Evolutionary conservation across 2,329 filamentous ascomycete species (phyloP), one percentile per base, ranked within the genome.

Genomic region (Curvularia spicifera): DNA sequence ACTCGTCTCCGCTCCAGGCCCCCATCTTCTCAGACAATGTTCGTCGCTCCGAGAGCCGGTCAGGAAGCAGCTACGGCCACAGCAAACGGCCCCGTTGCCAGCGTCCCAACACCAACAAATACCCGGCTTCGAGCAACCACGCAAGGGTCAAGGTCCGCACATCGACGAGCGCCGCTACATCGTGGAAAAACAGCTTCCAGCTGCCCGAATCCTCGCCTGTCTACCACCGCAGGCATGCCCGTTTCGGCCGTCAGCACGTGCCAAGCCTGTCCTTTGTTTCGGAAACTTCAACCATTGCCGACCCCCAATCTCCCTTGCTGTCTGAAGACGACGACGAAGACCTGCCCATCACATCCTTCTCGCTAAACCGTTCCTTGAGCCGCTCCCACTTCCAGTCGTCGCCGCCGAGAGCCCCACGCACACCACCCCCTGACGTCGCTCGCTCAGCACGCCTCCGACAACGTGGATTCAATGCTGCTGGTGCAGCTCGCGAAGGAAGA

Each of bases 131-230:
- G 24, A 82, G 81, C 64, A 80, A 82, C 66, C 81, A 84, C 76
- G 93, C 93, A 78, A 89, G 91, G 66, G 85, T 89, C 71, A 89
- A 91, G 40, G 80, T 82, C 45, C 86, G 69, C 74, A 85, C 73
- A 73, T 85, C 80, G 81, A 89, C 79, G 82, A 87, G 60, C 76
- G 85, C 78, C 63, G 77, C 70, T 55, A 78, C 83, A 18, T 85
- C 88, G 0, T 96, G 91, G 91, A 95, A 91, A 78, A 87, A 87
- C 71, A 84, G 83, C 57, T 88, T 93, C 73, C 87, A 89, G 69
- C 81, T 96, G 57, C 86, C 91, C 18, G 89, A 96, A 74, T 97
- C 93, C 4, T 97, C 93, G 4, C 94, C 94, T 24, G 88, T 91
- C 71, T 91, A 94, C 78, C 85, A 88, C 64, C 87, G 87, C 67